Conservation (phyloP, 441 rosid genomes). For the Pelargonium myrrhifolium region DNA sequence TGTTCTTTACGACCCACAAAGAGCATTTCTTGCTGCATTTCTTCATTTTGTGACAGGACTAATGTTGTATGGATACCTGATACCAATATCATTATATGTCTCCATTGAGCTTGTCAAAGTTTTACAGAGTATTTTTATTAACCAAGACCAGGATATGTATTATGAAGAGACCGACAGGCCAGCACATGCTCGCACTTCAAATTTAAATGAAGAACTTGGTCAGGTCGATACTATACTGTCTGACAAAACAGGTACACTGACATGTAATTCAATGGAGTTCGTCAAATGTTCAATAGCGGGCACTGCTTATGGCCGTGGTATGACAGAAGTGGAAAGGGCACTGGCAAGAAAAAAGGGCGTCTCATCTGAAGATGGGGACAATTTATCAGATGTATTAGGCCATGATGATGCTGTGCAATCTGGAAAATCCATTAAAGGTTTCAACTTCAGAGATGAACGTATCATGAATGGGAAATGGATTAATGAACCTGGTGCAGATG, state of each 20-base stretch:
- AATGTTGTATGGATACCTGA: slow-evolving; percentile 83
- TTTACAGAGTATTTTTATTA: slow-evolving; percentile 85
- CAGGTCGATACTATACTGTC: slow-evolving; percentile 94
- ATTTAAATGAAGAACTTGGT: slow-evolving; percentile 97
- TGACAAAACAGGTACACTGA: slow-evolving; percentile 95
- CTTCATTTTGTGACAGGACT: slow-evolving; percentile 71
- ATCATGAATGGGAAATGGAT: slow-evolving; percentile 68
- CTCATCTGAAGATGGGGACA: slow-evolving; percentile 38
- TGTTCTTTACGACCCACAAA: slow-evolving; percentile 56
- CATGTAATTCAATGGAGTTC: slow-evolving; percentile 98
- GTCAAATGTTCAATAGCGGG: slow-evolving; percentile 88
- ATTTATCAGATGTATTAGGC: slow-evolving; percentile 23
- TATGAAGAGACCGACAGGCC: slow-evolving; percentile 84
- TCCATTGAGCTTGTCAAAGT: slow-evolving; percentile 93
- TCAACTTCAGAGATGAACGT: slow-evolving; percentile 80
- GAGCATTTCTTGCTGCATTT: slow-evolving; percentile 54
- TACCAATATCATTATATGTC: slow-evolving; percentile 92
- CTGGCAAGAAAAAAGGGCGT: slow-evolving; percentile 47
- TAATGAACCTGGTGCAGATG: slow-evolving; percentile 51
- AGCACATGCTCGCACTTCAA: slow-evolving; percentile 89
- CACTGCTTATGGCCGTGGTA: slow-evolving; percentile 70
- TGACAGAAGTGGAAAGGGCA: slow-evolving; percentile 86
- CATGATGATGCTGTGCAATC: slow-evolving; percentile 30
- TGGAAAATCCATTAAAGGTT: slow-evolving; percentile 57
- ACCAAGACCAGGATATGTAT: slow-evolving; percentile 78